phyloP scores from a whole-genome alignment of 129 eudicot genomes.

The Helianthus tuberosus region DNA sequence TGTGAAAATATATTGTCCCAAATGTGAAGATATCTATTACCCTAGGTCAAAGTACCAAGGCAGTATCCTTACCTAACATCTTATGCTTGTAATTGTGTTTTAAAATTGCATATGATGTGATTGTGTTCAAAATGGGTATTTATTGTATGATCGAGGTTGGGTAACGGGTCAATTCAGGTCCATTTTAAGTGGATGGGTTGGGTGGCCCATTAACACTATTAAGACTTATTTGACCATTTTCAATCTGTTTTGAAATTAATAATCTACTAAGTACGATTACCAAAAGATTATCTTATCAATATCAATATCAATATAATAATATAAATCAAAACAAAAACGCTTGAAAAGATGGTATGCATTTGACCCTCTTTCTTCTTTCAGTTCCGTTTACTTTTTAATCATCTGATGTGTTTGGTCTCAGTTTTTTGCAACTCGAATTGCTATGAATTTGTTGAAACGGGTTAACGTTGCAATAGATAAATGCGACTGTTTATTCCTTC shows the following conservation, averaged over 20 bases:
- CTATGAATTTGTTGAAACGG: not conserved
- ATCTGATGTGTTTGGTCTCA: not conserved
- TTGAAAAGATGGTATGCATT: not conserved
- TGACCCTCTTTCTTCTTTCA: not conserved
- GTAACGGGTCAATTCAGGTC: too few relatives aligned
- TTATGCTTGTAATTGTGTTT: not conserved
- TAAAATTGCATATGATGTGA: too few relatives aligned
- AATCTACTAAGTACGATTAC: not conserved
- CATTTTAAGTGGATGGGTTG: too few relatives aligned
- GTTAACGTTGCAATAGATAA: not conserved
- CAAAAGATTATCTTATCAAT: not conserved
- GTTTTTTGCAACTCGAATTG: too few relatives aligned
- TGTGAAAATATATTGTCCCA: constrained; percentile 43
- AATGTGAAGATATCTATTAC: constrained; percentile 38
- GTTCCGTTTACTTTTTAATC: not conserved
- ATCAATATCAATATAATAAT: not conserved
- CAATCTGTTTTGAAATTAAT: not conserved
- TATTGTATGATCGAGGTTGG: too few relatives aligned
- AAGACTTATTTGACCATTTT: not conserved
- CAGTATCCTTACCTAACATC: constrained; percentile 28
- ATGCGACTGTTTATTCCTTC: constrained; percentile 6
- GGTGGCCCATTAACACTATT: too few relatives aligned
- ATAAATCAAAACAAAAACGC: not conserved
- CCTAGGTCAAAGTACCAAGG: constrained; percentile 39
- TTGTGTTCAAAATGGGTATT: too few relatives aligned